Evolutionary conservation across 2,329 filamentous ascomycete species (phyloP).

Genomic region (Colletotrichum sp.): DNA sequence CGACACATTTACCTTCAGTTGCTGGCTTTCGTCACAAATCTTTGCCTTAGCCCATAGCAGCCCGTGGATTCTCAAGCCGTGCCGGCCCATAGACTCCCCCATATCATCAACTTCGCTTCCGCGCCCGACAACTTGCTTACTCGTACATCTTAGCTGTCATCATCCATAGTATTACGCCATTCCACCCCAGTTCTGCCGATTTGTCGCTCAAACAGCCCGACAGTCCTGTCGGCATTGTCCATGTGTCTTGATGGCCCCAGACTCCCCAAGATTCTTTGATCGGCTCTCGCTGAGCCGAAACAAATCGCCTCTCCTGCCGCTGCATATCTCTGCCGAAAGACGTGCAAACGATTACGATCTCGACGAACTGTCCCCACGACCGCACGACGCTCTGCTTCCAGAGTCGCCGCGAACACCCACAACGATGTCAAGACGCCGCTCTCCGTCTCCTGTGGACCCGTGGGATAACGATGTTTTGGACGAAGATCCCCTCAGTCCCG

Average conservation of each 20-base stretch:
- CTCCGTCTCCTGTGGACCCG: conserved; percentile 3
- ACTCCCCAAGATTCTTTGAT: conserved; percentile 21
- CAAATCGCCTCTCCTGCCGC: conserved; percentile 28
- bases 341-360: conserved; percentile 39
- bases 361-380: conserved; percentile 42
- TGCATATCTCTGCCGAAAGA: conserved; percentile 28
- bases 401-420: conserved; percentile 25
- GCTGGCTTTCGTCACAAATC: neutral
- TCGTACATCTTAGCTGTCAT: neutral
- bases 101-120: neutral
- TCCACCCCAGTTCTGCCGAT: neutral
- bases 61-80: neutral
- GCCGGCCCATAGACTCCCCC: neutral
- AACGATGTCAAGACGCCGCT: conserved; percentile 1
- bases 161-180: neutral
- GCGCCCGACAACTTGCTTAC: neutral
- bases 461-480: neutral
- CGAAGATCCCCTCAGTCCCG: conserved; percentile 24
- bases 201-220: neutral
- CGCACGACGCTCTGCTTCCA: conserved; percentile 30
- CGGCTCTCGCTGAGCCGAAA: conserved; percentile 19
- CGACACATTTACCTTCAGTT: neutral
- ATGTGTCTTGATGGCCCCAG: conserved; percentile 15
- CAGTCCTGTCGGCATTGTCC: neutral
- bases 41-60: neutral